Evolutionary conservation across 2,329 filamentous ascomycete genomes (phyloP), one percentile per base, ranked within the genome.

Genomic region (Fusarium pseudoanthophilum): DNA sequence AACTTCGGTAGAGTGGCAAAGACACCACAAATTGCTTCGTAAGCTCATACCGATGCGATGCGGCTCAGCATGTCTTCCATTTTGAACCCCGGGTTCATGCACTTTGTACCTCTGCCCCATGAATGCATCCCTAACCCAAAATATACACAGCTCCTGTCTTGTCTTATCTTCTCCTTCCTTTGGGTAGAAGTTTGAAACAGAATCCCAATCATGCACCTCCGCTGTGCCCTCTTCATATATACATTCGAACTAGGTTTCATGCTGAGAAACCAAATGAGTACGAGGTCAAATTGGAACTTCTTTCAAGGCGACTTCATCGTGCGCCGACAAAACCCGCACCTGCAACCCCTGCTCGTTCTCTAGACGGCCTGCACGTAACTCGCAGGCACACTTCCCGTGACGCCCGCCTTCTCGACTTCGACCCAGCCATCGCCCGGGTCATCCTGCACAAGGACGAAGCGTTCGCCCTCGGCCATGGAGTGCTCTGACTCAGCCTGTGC

Each of bases 391-490:
- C 95, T 97, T 79, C 91, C 95, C 55, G 92, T 94, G 45, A 91
- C 86, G 4, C 95, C 95, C 24, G 94, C 95, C 82, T 94, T 95
- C 85, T 98, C 96, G 24, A 99, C 96, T 84, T 98, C 96, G 34
- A 92, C 94, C 96, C 96, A 99, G 1, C 96, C 96, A 84, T 98
- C 96, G 3, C 96, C 96, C 0, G 91, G 89, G 79, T 98, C 95
- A 64, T 93, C 91, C 78, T 92, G 95, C 69, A 98, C 91, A 37
- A 99, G 86, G 43, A 99, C 95, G 78, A 99, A 97, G 58, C 91
- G 89, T 83, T 99, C 96, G 2, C 96, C 96, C 82, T 97, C 95
- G 2, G 82, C 81, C 94, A 99, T 99, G 78, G 88, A 94, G 82
- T 95, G 95, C 83, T 99, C 96, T 13, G 90, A 89, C 11, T 97